Evolutionary conservation across 2,329 filamentous ascomycete species (phyloP).

Genomic region (Fusarium citri): DNA sequence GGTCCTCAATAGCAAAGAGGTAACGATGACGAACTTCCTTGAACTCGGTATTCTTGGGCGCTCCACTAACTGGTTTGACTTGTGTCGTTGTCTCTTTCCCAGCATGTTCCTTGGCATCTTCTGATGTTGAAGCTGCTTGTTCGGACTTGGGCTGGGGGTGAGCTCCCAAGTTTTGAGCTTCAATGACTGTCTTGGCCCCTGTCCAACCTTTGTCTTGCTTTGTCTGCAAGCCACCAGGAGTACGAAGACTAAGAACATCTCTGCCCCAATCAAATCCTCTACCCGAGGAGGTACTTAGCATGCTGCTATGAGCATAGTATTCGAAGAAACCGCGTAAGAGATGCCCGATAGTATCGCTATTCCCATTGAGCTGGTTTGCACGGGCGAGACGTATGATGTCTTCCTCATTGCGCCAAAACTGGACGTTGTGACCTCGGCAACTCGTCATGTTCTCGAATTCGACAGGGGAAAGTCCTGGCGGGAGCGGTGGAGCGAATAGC

Average conservation of each 20-base stretch:
- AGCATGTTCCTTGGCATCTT: neutral
- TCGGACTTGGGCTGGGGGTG: constrained; percentile 31
- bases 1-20: constrained; percentile 90
- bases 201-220: constrained; percentile 89
- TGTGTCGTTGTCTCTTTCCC: constrained; percentile 15
- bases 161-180: constrained; percentile 56
- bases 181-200: constrained; percentile 77
- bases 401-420: constrained; percentile 81
- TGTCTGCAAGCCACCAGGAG: constrained; percentile 73
- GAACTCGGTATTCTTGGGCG: constrained; percentile 55
- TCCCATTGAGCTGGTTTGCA: constrained; percentile 71
- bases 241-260: constrained; percentile 83
- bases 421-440: constrained; percentile 76
- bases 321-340: constrained; percentile 88
- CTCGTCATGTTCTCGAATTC: constrained; percentile 42
- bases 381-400: constrained; percentile 73
- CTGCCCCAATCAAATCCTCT: constrained; percentile 83
- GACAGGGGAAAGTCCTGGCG: constrained; percentile 45
- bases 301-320: constrained; percentile 77
- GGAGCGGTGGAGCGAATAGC: constrained; percentile 60
- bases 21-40: constrained; percentile 84
- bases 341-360: constrained; percentile 75
- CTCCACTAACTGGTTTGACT: constrained; percentile 26
- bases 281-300: constrained; percentile 61
- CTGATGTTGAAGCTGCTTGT: constrained; percentile 18